A percentile compares a stretch with the other conserved stretches of the same genome.
Evolutionary conservation across 2,329 filamentous ascomycete genomes (phyloP).

Genomic region (Verticillium isaacii): DNA sequence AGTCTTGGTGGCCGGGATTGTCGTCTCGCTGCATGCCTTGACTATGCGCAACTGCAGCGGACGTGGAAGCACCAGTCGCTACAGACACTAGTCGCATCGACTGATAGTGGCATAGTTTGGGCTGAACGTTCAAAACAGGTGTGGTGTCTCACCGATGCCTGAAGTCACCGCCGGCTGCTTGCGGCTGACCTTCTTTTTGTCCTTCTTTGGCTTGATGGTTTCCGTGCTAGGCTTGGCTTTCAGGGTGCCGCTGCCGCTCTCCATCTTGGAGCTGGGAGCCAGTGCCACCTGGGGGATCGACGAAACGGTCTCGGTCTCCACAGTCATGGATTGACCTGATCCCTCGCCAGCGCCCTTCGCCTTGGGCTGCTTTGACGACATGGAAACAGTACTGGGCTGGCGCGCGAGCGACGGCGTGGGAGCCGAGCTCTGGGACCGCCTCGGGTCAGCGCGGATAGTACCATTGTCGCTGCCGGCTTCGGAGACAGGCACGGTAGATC

Average conservation of each 20-base stretch:
- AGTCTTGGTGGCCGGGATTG: conserved; percentile 16
- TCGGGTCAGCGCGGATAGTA: conserved; percentile 37
- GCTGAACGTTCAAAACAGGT: conserved; percentile 17
- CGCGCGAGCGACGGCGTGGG: conserved; percentile 51
- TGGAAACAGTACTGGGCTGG: conserved; percentile 60
- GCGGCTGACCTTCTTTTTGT: conserved; percentile 74
- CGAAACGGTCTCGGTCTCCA: conserved; percentile 92
- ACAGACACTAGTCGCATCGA: conserved; percentile 31
- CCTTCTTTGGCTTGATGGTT: conserved; percentile 90
- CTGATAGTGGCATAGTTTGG: conserved; percentile 32
- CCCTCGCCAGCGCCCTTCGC: conserved; percentile 64
- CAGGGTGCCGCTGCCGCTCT: conserved; percentile 66
- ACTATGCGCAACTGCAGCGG: conserved; percentile 27
- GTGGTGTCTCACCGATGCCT: conserved; percentile 62
- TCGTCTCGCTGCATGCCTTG: conserved; percentile 27
- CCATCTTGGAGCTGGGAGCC: conserved; percentile 57
- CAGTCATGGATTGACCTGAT: conserved; percentile 87
- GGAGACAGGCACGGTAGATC: conserved; percentile 38
- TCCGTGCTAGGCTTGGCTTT: conserved; percentile 88
- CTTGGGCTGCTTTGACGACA: conserved; percentile 63
- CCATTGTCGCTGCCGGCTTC: conserved; percentile 66
- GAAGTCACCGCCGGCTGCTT: conserved; percentile 69
- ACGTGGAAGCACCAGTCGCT: conserved; percentile 22
- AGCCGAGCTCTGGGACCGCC: conserved; percentile 36
- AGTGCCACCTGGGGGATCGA: conserved; percentile 83